Base-by-base conservation (phyloP, 2,329 filamentous ascomycete species). In the Paecilomyces niveus region DNA sequence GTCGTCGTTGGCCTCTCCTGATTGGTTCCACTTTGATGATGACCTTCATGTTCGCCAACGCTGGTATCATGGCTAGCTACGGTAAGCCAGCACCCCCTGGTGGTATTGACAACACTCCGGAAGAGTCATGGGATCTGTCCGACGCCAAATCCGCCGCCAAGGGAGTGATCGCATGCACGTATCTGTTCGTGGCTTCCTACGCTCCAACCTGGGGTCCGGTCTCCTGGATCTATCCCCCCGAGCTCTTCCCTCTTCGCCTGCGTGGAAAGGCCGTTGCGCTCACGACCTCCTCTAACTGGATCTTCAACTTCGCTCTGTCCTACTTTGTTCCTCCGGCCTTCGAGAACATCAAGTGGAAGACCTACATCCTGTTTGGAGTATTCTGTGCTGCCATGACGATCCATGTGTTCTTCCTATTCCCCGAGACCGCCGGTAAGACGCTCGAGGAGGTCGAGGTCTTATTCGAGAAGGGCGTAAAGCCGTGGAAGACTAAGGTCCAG, bases 361-460 rank as follows among this genome's bases (percentile, higher is more conserved):
- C 85, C 62, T 92, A 92, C 73, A 83, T 92, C 72, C 80, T 93
- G 62, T 93, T 93, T 68, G 89, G 82, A 11, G 81, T 85, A 15
- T 90, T 91, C 78, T 89, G 88, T 69, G 80, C 80, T 1, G 79
- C 80, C 21, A 88, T 88, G 64, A 84, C 85, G 53, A 68, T 90
- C 49, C 87, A 90, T 71, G 84, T 88, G 69, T 82, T 83, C 70
- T 78, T 92, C 62, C 72, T 80, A 15, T 85, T 84, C 64, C 87
- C 87, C 0, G 83, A 90, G 73, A 91, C 88, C 0, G 83, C 85
- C 45, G 88, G 88, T 11, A 89, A 85, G 73, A 88, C 87, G 0
- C 82, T 92, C 1, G 89, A 92, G 68, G 88, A 92, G 69, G 86
- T 91, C 71, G 88, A 89, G 63, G 83, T 84, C 13, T 86, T 92